Percentiles rank a stretch among this genome's conserved stretches.
Conservation (phyloP, 148 eudicot species). For the Vaccinium macrocarpon region DNA sequence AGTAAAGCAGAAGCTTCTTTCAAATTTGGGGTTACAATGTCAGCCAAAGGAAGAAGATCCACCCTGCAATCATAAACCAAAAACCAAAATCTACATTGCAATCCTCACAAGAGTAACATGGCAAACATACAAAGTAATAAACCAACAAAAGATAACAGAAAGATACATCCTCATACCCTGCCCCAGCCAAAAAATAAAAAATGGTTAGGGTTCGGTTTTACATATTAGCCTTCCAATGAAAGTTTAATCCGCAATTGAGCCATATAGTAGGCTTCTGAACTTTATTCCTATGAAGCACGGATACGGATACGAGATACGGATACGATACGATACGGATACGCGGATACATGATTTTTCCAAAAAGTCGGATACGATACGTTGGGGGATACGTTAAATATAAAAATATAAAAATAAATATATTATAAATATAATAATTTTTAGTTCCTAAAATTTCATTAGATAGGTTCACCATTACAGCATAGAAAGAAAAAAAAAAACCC, state of each 20-base stretch:
- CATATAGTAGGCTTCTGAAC: neutral
- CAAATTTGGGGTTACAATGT: conserved; percentile 86
- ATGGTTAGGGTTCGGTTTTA: neutral
- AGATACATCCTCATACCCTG: neutral
- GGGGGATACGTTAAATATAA: no score
- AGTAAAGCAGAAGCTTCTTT: conserved; percentile 88
- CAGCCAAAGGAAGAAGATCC: conserved; percentile 76
- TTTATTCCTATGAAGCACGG: no score
- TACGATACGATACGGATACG: no score
- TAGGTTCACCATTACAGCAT: no score
- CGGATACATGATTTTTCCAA: no score
- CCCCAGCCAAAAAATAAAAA: neutral
- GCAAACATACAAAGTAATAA: neutral
- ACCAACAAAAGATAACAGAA: neutral
- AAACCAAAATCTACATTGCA: conserved; percentile 1
- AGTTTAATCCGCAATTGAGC: neutral
- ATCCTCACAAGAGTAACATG: neutral
- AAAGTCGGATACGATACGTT: no score
- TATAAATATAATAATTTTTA: no score
- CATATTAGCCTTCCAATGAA: neutral
- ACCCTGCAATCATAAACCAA: conserved; percentile 40
- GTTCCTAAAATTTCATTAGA: no score
- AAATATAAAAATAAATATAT: no score
- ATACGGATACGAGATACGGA: no score
- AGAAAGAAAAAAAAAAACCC: no score